Percentiles rank a stretch among this genome's conserved stretches.
Evolutionary conservation across 2,329 filamentous ascomycete species (phyloP).

Genomic region (Colletotrichum sp.): DNA sequence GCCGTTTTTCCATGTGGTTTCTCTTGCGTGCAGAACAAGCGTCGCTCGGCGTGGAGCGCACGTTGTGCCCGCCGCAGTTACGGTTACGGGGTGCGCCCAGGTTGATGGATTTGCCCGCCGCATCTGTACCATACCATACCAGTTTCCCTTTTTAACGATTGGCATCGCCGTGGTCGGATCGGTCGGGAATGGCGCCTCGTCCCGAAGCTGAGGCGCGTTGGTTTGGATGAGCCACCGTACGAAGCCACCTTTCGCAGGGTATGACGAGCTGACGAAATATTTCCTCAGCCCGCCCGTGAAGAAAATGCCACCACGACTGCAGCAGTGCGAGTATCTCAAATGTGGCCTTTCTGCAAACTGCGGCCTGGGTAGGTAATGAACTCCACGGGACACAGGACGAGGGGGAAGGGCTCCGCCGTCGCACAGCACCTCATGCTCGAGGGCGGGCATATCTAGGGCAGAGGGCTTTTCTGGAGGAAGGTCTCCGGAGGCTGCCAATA

Average conservation of each 20-base stretch:
- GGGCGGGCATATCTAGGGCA: background rate
- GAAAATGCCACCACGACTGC: background rate
- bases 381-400: background rate
- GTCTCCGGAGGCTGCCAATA: background rate
- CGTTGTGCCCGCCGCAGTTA: background rate
- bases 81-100: background rate
- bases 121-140: background rate
- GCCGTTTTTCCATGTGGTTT: background rate
- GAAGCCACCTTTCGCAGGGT: background rate
- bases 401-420: background rate
- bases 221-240: background rate
- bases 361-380: background rate
- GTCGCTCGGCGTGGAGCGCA: conserved; percentile 1
- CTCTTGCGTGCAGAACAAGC: conserved; percentile 3
- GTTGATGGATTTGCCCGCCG: background rate
- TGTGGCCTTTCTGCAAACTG: background rate
- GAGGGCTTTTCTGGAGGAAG: background rate
- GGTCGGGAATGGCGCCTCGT: background rate
- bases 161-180: background rate
- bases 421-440: background rate
- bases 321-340: background rate
- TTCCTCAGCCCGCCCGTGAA: background rate
- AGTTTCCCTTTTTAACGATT: background rate
- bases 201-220: background rate
- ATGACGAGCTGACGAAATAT: background rate